phyloP scores from a whole-genome alignment of 1,284 basidiomycete species.

The Cutaneotrichosporon daszewskae region DNA sequence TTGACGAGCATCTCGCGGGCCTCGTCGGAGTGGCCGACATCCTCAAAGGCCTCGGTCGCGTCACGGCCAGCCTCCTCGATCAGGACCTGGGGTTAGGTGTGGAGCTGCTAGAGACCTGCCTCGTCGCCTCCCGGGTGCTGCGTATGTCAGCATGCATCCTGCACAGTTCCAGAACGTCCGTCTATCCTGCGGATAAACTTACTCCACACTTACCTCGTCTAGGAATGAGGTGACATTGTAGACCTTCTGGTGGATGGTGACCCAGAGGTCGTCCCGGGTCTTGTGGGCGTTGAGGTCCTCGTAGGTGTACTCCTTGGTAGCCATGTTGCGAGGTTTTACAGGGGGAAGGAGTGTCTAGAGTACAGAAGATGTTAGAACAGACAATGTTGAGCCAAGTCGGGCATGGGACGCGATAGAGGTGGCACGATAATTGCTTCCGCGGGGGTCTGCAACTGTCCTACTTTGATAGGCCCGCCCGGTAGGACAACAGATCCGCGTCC shows the following conservation, averaged over 20 bases:
- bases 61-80: constrained; percentile 81
- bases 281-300: constrained; percentile 70
- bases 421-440: too few relatives aligned
- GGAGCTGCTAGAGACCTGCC: neutral
- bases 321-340: too few relatives aligned
- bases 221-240: constrained; percentile 93
- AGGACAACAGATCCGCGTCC: too few relatives aligned
- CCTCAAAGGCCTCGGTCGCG: constrained; percentile 97
- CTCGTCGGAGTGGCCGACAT: constrained; percentile 98
- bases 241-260: constrained; percentile 81
- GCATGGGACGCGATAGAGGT: too few relatives aligned
- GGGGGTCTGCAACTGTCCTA: too few relatives aligned
- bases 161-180: neutral
- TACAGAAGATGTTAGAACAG: too few relatives aligned
- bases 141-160: neutral
- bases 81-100: constrained; percentile 62
- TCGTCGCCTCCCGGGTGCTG: constrained; percentile 95
- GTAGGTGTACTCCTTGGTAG: constrained; percentile 30
- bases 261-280: constrained; percentile 66
- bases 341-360: too few relatives aligned
- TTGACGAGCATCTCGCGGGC: constrained; percentile 78
- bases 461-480: too few relatives aligned
- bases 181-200: too few relatives aligned
- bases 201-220: constrained; percentile 68
- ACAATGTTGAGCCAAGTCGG: too few relatives aligned